A percentile compares a stretch with the other conserved stretches of the same genome.
Evolutionary conservation across 108 stramenopile species (phyloP).

Genomic region (Epithemia pelagica): DNA sequence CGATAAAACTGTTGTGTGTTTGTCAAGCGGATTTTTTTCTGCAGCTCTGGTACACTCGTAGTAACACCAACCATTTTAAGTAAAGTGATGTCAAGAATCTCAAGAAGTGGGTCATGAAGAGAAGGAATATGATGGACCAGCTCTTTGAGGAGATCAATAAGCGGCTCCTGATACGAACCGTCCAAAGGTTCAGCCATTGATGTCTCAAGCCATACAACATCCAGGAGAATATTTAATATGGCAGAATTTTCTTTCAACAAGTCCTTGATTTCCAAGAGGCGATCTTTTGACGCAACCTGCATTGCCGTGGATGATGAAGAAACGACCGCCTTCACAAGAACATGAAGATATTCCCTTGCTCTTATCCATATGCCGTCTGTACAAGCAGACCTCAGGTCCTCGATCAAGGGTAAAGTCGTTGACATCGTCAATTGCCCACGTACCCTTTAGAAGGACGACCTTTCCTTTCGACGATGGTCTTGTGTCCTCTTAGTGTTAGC

Average conservation of each 20-base stretch:
- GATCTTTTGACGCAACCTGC: too few species aligned
- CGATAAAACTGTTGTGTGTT: slow-evolving; percentile 86
- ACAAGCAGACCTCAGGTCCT: too few species aligned
- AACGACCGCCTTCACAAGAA: too few species aligned
- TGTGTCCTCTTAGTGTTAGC: too few species aligned
- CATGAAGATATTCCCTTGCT: too few species aligned
- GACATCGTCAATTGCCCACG: too few species aligned
- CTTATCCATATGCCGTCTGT: too few species aligned
- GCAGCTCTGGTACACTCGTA: slow-evolving; percentile 12
- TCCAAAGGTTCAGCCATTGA: not conserved
- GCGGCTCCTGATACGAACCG: not conserved
- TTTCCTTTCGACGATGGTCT: too few species aligned
- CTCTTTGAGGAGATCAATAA: not conserved
- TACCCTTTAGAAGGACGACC: too few species aligned
- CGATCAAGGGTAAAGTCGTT: too few species aligned
- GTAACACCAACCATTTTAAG: not conserved
- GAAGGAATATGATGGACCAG: not conserved
- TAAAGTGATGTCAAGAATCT: not conserved
- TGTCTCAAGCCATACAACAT: not conserved
- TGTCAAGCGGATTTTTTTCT: slow-evolving; percentile 57
- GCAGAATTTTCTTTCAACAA: not conserved
- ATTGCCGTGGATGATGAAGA: too few species aligned
- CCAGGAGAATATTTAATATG: not conserved
- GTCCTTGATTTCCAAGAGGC: not conserved
- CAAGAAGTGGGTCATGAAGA: not conserved